Conservation (phyloP, 805 yeast genomes). For the Ogataea methylovora region DNA sequence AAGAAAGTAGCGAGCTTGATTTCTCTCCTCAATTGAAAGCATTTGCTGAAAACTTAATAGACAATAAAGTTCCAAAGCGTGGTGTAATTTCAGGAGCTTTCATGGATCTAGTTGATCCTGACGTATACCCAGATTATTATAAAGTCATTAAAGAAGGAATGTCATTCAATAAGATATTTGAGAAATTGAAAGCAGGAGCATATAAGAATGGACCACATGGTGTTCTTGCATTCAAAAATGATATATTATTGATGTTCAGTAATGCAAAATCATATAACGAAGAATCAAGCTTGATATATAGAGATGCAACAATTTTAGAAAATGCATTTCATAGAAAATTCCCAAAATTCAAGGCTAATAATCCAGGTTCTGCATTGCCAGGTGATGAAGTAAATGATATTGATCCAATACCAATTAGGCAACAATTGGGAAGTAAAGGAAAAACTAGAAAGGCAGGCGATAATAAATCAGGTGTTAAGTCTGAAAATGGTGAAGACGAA, state of each 20-base stretch:
- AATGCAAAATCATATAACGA: constrained; percentile 80
- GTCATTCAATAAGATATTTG: constrained; percentile 54
- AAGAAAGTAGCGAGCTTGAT: constrained; percentile 8
- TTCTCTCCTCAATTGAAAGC: constrained; percentile 13
- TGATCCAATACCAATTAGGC: too few relatives aligned
- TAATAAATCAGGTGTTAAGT: neutral
- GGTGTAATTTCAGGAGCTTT: constrained; percentile 63
- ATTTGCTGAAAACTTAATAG: constrained; percentile 32
- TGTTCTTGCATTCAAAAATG: constrained; percentile 52
- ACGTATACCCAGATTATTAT: constrained; percentile 76
- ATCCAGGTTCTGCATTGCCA: neutral
- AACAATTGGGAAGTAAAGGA: too few relatives aligned
- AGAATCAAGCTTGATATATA: constrained; percentile 61
- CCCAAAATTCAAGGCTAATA: constrained; percentile 23
- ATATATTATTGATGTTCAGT: constrained; percentile 55
- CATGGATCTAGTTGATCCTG: constrained; percentile 62
- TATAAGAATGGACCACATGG: constrained; percentile 40
- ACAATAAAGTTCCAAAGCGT: constrained; percentile 39
- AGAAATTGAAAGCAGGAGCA: constrained; percentile 42
- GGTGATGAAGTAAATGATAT: too few relatives aligned
- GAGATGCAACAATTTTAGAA: constrained; percentile 60
- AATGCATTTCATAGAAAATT: constrained; percentile 39
- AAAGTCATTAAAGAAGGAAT: constrained; percentile 66
- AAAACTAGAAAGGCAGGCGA: too few relatives aligned
- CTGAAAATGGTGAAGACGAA: too few relatives aligned